phyloP scores from a whole-genome alignment of 2,329 filamentous ascomycete species.

The Aspergillus uvarum region DNA sequence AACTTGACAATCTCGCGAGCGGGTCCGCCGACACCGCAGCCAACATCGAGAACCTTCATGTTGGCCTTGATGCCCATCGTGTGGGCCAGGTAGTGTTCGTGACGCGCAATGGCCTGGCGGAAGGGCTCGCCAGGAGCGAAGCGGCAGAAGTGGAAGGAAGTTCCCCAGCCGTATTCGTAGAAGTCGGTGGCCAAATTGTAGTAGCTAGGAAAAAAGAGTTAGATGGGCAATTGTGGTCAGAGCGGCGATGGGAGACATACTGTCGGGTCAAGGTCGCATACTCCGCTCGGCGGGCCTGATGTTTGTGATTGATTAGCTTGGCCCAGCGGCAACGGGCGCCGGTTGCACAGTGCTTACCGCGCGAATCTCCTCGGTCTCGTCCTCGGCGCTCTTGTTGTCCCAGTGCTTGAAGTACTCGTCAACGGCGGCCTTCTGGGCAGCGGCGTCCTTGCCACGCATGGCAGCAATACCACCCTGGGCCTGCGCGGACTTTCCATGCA shows the following conservation, averaged over 20 bases:
- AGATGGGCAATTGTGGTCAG: constrained; percentile 5
- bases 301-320: constrained; percentile 14
- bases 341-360: constrained; percentile 57
- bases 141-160: constrained; percentile 96
- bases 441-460: constrained; percentile 79
- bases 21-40: constrained; percentile 93
- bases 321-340: neutral
- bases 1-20: constrained; percentile 97
- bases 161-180: constrained; percentile 96
- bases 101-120: constrained; percentile 85
- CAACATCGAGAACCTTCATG: constrained; percentile 92
- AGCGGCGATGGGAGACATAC: constrained; percentile 54
- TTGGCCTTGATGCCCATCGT: constrained; percentile 80
- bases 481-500: constrained; percentile 74
- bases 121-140: constrained; percentile 86
- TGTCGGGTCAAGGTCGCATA: constrained; percentile 93
- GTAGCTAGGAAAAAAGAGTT: constrained; percentile 58
- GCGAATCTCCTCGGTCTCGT: constrained; percentile 80
- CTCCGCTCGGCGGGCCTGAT: constrained; percentile 73
- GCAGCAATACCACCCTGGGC: constrained; percentile 72
- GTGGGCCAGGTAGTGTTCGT: constrained; percentile 96
- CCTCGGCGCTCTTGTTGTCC: constrained; percentile 76
- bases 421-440: constrained; percentile 75
- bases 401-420: constrained; percentile 97
- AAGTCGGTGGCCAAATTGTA: constrained; percentile 96